Base-by-base conservation (phyloP, 139 green algal genomes). In the Chlorella sp. region DNA sequence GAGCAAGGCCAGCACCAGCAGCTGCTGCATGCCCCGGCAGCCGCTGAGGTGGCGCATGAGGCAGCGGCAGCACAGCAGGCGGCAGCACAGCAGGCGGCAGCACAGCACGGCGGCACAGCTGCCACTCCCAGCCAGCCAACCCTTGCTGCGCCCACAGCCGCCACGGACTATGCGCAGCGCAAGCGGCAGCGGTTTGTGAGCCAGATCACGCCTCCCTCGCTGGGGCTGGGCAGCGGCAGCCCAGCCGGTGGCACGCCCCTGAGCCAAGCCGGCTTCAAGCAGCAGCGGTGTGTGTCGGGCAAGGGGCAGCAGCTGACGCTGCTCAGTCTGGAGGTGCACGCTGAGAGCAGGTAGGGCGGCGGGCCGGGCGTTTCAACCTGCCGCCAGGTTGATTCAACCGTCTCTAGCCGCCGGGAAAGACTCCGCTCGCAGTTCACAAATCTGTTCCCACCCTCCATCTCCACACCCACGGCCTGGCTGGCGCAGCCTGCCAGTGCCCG, bases 301-400 rank as follows among this genome's bases (percentile, higher is more conserved):
- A 96, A 95, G 87, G 95, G 93, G 32, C 94, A 98, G 92, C 91
- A 97, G 89, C 92, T 98, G 26, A 96, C 95, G 3, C 86, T 97
- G 36, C 89, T 95, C 60, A 94, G 91, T 26, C 69, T 98, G n/a
- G 96, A 99, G 95, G 85, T 99, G 79, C 93, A 96, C 71, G 96
- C 96, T 16, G 95, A 95, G 48, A 94, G 86, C 84, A 94, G 94
- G 91, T 91, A 78, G 15, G 81, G 0, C 0, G 61, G 64, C 2
- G 3, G 53, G 28, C 22, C 18, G 37, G 24, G n/a, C n/a, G n/a
- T n/a, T n/a, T n/a, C n/a, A n/a, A n/a, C n/a, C n/a, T n/a, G n/a
- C n/a, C n/a, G n/a, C n/a, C n/a, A n/a, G n/a, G n/a, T n/a, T n/a
- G n/a, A n/a, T n/a, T n/a, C n/a, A n/a, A n/a, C n/a, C n/a, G n/a